Evolutionary conservation across 129 eudicot species (phyloP).

Genomic region (Saposhnikovia divaricata): DNA sequence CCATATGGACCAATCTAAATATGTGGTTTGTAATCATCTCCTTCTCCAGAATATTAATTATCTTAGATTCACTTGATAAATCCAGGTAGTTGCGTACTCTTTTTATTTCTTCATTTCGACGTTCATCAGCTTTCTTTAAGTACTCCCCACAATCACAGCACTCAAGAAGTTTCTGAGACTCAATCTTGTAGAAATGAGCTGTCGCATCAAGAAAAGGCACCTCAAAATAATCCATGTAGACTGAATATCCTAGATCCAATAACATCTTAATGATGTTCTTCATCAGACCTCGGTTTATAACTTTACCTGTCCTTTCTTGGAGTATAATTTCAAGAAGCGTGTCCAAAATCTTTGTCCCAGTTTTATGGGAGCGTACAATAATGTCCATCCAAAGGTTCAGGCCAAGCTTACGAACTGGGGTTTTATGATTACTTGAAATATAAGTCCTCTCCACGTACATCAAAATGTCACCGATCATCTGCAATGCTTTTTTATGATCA

Average conservation of each 20-base stretch:
- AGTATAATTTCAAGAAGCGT: slow-evolving; percentile 52
- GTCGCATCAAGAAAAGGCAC: slow-evolving; percentile 62
- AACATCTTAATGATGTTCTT: slow-evolving; percentile 66
- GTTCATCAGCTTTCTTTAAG: slow-evolving; percentile 60
- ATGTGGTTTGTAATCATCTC: slow-evolving; percentile 79
- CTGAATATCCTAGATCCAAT: slow-evolving; percentile 63
- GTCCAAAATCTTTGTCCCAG: slow-evolving; percentile 45
- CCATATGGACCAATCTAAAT: slow-evolving; percentile 66
- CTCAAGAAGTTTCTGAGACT: slow-evolving; percentile 55
- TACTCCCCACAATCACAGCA: slow-evolving; percentile 76
- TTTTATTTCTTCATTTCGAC: slow-evolving; percentile 68
- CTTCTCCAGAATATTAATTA: slow-evolving; percentile 57
- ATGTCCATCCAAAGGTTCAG: slow-evolving; percentile 66
- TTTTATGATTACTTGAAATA: slow-evolving; percentile 19
- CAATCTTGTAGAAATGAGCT: slow-evolving; percentile 52
- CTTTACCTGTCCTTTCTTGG: slow-evolving; percentile 14
- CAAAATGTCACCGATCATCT: too few relatives aligned
- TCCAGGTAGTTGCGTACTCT: slow-evolving; percentile 60
- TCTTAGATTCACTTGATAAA: slow-evolving; percentile 44
- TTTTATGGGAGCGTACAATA: slow-evolving; percentile 39
- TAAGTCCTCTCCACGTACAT: too few relatives aligned
- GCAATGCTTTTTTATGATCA: too few relatives aligned
- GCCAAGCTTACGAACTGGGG: slow-evolving; percentile 73
- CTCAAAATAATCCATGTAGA: slow-evolving; percentile 57
- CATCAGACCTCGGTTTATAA: slow-evolving; percentile 60